Evolutionary conservation across 208 protist species (phyloP).

Genomic region (Acanthamoeba lenticulata): DNA sequence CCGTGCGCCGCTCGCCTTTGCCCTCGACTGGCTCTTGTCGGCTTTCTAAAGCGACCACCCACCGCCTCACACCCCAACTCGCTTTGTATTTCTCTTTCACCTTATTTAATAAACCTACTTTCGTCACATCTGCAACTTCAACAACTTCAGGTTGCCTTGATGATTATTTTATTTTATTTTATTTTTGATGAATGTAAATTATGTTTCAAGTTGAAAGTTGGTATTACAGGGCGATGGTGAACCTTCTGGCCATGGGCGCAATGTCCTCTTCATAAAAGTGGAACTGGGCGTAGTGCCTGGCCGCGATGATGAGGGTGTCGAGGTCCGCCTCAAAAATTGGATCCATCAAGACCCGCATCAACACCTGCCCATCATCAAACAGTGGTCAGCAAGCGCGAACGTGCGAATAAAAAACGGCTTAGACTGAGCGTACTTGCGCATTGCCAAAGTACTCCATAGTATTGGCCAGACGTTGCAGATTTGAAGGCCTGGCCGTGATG

Average conservation of each 20-base stretch:
- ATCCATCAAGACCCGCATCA: background rate
- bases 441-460: conserved; percentile 32
- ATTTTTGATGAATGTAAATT: too few species aligned
- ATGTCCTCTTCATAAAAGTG: conserved; percentile 41
- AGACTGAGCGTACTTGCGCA: background rate
- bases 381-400: background rate
- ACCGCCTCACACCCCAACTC: too few species aligned
- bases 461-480: background rate
- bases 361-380: background rate
- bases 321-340: background rate
- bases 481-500: background rate
- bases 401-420: too few species aligned
- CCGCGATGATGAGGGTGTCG: background rate
- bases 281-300: conserved; percentile 44
- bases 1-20: background rate
- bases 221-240: background rate
- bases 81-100: too few species aligned
- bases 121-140: too few species aligned
- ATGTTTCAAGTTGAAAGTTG: too few species aligned
- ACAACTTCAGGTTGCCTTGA: too few species aligned
- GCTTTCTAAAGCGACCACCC: too few species aligned
- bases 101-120: too few species aligned
- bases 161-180: too few species aligned
- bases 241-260: background rate
- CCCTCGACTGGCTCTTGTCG: background rate